phyloP scores from a whole-genome alignment of 805 yeast genomes.

The Wickerhamomyces kurtzmanii region DNA sequence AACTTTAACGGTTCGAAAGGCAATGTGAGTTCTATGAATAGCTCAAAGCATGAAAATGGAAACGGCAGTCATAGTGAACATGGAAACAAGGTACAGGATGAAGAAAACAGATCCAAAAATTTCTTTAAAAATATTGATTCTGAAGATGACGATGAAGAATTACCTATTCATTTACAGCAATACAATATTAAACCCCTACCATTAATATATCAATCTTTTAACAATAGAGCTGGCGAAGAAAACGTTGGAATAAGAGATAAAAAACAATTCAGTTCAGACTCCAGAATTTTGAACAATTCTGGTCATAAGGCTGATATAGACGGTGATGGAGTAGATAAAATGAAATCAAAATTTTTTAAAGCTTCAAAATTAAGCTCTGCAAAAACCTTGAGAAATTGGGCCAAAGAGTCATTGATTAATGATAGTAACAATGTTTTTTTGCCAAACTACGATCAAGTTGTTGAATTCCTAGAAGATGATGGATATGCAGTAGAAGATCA shows the following conservation, averaged over 20 bases:
- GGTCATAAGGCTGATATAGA: constrained; percentile 62
- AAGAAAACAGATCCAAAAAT: constrained; percentile 12
- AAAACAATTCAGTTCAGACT: constrained; percentile 73
- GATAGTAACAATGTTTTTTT: constrained; percentile 29
- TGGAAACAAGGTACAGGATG: constrained; percentile 2
- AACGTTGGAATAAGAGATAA: constrained; percentile 78
- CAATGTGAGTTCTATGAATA: constrained; percentile 1
- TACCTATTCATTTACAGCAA: constrained; percentile 17
- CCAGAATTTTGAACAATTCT: constrained; percentile 63
- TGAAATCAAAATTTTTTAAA: constrained; percentile 32
- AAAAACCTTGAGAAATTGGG: constrained; percentile 45
- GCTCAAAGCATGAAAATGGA: constrained; percentile 1
- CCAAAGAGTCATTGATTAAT: constrained; percentile 30
- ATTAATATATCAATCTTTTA: constrained; percentile 47
- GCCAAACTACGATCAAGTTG: constrained; percentile 50
- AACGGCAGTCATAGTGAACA: neutral
- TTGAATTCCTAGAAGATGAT: constrained; percentile 42
- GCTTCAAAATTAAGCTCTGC: constrained; percentile 45
- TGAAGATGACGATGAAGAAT: constrained; percentile 12
- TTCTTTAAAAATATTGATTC: constrained; percentile 11
- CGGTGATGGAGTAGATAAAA: constrained; percentile 68
- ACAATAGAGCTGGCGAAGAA: constrained; percentile 81
- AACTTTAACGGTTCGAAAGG: neutral
- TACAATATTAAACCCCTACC: constrained; percentile 10
- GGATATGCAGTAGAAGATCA: constrained; percentile 20